Evolutionary conservation across 164 flowering plant genomes (phyloP).

Genomic region (Kalanchoe fedtschenkoi): DNA sequence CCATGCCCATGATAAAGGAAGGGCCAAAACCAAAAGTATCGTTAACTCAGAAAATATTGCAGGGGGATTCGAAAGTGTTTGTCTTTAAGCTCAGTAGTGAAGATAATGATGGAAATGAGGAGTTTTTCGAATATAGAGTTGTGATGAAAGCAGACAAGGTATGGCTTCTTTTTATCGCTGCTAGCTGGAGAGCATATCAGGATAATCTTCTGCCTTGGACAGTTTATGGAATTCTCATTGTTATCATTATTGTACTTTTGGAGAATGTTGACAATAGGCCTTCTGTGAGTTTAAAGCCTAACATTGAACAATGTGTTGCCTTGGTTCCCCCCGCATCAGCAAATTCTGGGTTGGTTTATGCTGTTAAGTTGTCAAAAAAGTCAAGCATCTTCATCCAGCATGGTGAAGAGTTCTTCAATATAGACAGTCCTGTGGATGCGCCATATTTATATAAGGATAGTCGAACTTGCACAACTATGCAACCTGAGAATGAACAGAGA

Average conservation of each 20-base stretch:
- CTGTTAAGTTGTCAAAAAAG: constrained; percentile 78
- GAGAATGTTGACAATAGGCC: constrained; percentile 57
- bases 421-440: constrained; percentile 25
- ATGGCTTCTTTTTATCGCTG: constrained; percentile 94
- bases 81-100: constrained; percentile 51
- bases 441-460: constrained; percentile 3
- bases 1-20: constrained; percentile 69
- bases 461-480: neutral
- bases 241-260: constrained; percentile 59
- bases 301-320: constrained; percentile 90
- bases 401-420: constrained; percentile 30
- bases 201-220: constrained; percentile 83
- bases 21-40: constrained; percentile 63
- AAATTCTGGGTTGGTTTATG: constrained; percentile 54
- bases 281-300: constrained; percentile 80
- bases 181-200: constrained; percentile 97
- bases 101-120: constrained; percentile 19
- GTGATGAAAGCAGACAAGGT: constrained; percentile 71
- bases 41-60: constrained; percentile 59
- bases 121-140: constrained; percentile 67
- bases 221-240: constrained; percentile 91
- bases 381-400: constrained; percentile 58
- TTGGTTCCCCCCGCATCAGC: constrained; percentile 66
- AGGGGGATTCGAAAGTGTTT: constrained; percentile 74
- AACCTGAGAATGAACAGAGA: constrained; percentile 39